Evolutionary conservation across 2,329 filamentous ascomycete genomes (phyloP), one percentile per base, ranked within the genome.

Genomic region (Chaetomiaceae sp.): DNA sequence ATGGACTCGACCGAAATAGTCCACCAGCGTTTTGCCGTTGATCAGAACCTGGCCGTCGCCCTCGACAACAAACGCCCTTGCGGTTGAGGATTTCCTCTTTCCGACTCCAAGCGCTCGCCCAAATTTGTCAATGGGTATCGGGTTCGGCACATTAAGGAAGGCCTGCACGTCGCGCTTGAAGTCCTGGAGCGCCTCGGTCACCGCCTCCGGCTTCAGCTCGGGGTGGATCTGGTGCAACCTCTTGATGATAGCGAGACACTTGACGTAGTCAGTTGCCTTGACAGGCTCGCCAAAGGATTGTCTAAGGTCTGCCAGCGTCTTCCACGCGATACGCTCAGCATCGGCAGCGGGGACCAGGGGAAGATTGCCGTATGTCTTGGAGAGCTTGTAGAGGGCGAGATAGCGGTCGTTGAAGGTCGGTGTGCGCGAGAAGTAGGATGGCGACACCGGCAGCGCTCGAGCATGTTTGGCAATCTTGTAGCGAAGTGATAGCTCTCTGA

Each of bases 401-500:
- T 87, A 82, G 64, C 88, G 81, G 72, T 99, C 94, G 71, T 86
- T 94, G 76, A 96, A 96, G 50, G 80, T 77, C 1, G 91, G 87
- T 56, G 86, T 86, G 48, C 86, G 86, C 48, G 90, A 91, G 75
- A 97, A 99, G 73, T 99, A 99, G n/a, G 92, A 94, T 2, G 89
- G 85, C 32, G 91, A 96, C 23, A 80, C 79, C 18, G 94, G 94
- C 32, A 96, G 75, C 20, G 95, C 76, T 60, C 94, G 89, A 48
- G 88, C 84, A 59, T 82, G 78, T 23, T 64, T 59, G 25, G 71
- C 59, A 7, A 51, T 13, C n/a, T 21, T 11, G 54, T 50, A 16
- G 38, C 65, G 65, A 10, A 65, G 55, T n/a, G 69, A 66, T 1
- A 69, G 66, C 0, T 66, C 58, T 13, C 61, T 37, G 25, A 58